Base-by-base conservation (phyloP, 2,329 filamentous ascomycete genomes). In the Trichophyton verrucosum region DNA sequence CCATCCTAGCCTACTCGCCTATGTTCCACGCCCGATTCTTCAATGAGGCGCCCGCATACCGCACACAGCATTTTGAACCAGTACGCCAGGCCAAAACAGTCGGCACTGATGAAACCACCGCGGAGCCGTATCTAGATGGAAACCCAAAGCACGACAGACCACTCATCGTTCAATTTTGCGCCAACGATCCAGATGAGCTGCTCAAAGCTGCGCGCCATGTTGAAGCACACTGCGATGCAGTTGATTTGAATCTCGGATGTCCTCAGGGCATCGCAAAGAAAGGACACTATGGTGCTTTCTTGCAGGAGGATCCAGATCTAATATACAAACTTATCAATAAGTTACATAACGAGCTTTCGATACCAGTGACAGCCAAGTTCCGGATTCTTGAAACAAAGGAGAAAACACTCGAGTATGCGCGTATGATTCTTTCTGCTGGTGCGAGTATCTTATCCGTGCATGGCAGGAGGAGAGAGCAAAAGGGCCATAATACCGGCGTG, bases 21-120 rank as follows among this genome's bases (percentile, higher is more conserved):
- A 99, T 99, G 94, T 82, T 96, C 64, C 94, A 99, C 73, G 91
- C 94, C 2, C 88, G 91, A 60, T 81, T 97, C 65, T 99, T 95
- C 72, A 80, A 81, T 51, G 87, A 95, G 64, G 85, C 82, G 9
- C 77, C 83, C 20, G 86, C 86, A 64, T 95, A 95, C 74, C 86
- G 92, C 66, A 81, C 84, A 59, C 78, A 85, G 7, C 86, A 94
- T 72, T 96, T 97, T 74, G 88, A 96, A 68, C 84, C 90, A 0
- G 80, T 78, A 3, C 74, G 74, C 30, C 68, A 66, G 8, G 13
- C 42, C 22, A 59, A 59, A 15, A 59, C 49, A 7, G 7, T 3
- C 7, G 57, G 24, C 5, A 44, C n/a, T 7, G 40, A 22, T 62
- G 66, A 60, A 58, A n/a, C n/a, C 3, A 17, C 40, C 3, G 7